Conservation (phyloP, 1,139 yeast genomes). For the Oligophagozyma castellii region DNA sequence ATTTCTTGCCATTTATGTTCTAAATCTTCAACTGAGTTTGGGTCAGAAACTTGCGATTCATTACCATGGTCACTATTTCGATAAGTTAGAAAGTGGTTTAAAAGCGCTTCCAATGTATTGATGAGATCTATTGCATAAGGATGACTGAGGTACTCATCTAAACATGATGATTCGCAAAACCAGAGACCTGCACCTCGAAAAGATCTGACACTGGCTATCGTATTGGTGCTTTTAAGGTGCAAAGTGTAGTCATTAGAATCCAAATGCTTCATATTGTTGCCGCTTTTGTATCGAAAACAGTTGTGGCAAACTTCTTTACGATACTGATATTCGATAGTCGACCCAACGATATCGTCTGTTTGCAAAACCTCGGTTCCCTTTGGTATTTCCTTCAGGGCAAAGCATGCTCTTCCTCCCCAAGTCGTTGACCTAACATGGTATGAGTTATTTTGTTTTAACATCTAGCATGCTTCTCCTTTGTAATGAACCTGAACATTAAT, state of each 20-base stretch:
- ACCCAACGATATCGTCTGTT: slow-evolving; percentile 33
- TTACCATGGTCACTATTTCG: slow-evolving; percentile 3
- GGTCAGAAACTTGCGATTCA: not conserved
- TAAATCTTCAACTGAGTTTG: slow-evolving; percentile 8
- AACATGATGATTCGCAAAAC: slow-evolving; percentile 43
- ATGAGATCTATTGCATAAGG: slow-evolving; percentile 23
- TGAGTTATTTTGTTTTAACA: too few species aligned
- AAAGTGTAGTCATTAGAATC: slow-evolving; percentile 2
- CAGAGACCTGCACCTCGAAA: slow-evolving; percentile 33
- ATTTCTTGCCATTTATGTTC: slow-evolving; percentile 20
- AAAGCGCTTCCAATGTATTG: slow-evolving; percentile 17
- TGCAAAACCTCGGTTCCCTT: slow-evolving; percentile 31
- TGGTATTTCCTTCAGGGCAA: slow-evolving; percentile 32
- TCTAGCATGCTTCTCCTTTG: too few species aligned
- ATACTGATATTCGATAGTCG: slow-evolving; percentile 39
- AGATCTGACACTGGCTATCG: slow-evolving; percentile 8
- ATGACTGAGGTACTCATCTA: slow-evolving; percentile 23
- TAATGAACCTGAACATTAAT: slow-evolving; percentile 2
- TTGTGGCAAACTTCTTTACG: slow-evolving; percentile 51
- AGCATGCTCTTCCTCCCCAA: slow-evolving; percentile 58
- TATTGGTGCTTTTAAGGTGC: slow-evolving; percentile 1
- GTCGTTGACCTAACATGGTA: too few species aligned
- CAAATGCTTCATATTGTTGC: slow-evolving; percentile 31
- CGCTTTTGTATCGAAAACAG: slow-evolving; percentile 41
- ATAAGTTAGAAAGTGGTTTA: slow-evolving; percentile 21